These are phyloP conservation scores for Forsythia viridissima DNA, from an alignment of 257 asterid species.

Conservation along the genomic window DNA sequence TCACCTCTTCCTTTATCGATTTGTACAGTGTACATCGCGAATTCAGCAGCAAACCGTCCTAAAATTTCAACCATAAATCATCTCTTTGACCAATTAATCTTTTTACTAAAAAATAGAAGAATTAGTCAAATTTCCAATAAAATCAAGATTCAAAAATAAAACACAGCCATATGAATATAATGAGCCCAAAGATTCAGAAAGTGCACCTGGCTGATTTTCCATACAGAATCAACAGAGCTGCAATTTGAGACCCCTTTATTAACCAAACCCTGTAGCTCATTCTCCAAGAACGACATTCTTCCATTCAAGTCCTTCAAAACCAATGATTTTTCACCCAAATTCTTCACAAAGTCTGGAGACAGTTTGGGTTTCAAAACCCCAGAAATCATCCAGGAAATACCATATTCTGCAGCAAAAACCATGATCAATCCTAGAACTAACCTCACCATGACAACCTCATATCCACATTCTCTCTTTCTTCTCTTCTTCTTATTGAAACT, in stretches of 20 bases:
- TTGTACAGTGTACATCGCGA: slow-evolving; percentile 54
- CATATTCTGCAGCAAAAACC: slow-evolving; percentile 46
- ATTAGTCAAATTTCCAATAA: background rate
- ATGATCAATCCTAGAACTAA: slow-evolving; percentile 37
- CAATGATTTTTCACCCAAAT: slow-evolving; percentile 47
- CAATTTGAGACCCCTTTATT: no score
- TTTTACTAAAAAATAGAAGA: background rate
- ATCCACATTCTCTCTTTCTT: slow-evolving; percentile 36
- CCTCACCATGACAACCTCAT: slow-evolving; percentile 11
- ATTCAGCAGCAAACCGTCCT: slow-evolving; percentile 65
- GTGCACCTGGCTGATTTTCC: slow-evolving; percentile 66
- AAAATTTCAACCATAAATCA: slow-evolving; percentile 10
- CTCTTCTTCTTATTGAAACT: slow-evolving; percentile 28
- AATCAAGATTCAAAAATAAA: no score
- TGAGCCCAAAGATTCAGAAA: background rate
- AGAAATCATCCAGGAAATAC: slow-evolving; percentile 45
- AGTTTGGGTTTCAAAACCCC: slow-evolving; percentile 41
- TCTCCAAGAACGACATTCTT: slow-evolving; percentile 28
- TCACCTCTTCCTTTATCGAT: slow-evolving; percentile 63
- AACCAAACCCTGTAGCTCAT: no score
- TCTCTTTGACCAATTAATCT: background rate
- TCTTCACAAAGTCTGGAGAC: slow-evolving; percentile 42
- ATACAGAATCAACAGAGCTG: slow-evolving; percentile 44
- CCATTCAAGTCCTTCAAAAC: slow-evolving; percentile 42
- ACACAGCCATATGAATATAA: no score